These are phyloP conservation scores for Batrachochytrium dendrobatidis DNA, from an alignment of 371 early-diverging fungal genomes.

Conservation along the genomic window DNA sequence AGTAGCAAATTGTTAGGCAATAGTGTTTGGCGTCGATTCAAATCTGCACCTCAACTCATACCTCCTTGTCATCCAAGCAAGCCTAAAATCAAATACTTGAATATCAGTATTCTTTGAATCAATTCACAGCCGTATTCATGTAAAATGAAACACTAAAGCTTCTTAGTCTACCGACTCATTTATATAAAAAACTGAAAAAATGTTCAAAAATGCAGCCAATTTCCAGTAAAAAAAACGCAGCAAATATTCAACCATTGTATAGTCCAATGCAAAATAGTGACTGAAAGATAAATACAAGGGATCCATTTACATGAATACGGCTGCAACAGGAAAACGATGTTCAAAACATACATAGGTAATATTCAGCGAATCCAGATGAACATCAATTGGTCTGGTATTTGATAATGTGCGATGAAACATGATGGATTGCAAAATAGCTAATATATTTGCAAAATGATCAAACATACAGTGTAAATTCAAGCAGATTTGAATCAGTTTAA, in stretches of 20 bases:
- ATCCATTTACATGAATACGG: neutral
- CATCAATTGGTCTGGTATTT: conserved; percentile 66
- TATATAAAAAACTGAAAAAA: conserved; percentile 1
- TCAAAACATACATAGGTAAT: conserved; percentile 53
- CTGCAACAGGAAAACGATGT: neutral
- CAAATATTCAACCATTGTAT: neutral
- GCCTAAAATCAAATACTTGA: too few relatives aligned
- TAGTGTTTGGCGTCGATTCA: neutral
- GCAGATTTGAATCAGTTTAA: too few relatives aligned
- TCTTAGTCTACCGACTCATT: conserved; percentile 19
- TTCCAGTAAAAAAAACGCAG: neutral
- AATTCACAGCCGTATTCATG: neutral
- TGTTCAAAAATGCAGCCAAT: neutral
- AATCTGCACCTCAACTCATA: neutral
- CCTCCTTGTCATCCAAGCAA: neutral
- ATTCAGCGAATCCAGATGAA: conserved; percentile 51
- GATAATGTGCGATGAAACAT: conserved; percentile 76
- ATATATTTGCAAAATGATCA: neutral
- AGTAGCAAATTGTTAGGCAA: neutral
- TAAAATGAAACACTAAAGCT: conserved; percentile 8
- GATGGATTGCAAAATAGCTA: conserved; percentile 73
- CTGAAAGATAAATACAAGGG: neutral
- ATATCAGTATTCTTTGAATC: too few relatives aligned
- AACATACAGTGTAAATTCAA: neutral
- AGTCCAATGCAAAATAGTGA: neutral